phyloP scores from a whole-genome alignment of 2,329 filamentous ascomycete genomes.

The Teratosphaeriaceae sp. region DNA sequence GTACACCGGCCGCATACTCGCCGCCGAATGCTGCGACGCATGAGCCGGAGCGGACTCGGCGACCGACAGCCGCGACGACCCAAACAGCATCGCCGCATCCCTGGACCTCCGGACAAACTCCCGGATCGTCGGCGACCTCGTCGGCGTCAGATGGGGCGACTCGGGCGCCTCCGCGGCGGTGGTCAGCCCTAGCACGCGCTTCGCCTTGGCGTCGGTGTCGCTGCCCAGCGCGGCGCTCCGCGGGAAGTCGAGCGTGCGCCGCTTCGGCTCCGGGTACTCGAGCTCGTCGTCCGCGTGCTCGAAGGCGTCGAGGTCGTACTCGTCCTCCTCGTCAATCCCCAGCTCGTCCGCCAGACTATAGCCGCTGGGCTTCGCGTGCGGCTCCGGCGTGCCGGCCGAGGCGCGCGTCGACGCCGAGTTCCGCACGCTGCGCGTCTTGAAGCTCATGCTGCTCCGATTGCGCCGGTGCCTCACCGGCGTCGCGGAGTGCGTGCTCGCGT shows the following conservation, averaged over 20 bases:
- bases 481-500: constrained; percentile 57
- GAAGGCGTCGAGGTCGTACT: constrained; percentile 42
- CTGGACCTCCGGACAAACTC: constrained; percentile 4
- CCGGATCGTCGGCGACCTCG: not conserved
- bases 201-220: constrained; percentile 39
- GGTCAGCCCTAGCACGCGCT: constrained; percentile 36
- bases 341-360: constrained; percentile 87
- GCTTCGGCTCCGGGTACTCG: constrained; percentile 33
- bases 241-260: constrained; percentile 33
- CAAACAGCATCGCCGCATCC: constrained; percentile 1
- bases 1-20: constrained; percentile 45
- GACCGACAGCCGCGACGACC: not conserved
- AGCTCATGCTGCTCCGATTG: constrained; percentile 29
- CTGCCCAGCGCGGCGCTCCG: constrained; percentile 30
- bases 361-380: constrained; percentile 58
- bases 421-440: constrained; percentile 15
- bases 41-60: not conserved
- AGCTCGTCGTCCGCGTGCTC: constrained; percentile 63
- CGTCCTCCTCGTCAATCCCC: constrained; percentile 74
- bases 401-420: constrained; percentile 17
- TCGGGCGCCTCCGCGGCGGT: constrained; percentile 6
- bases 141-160: not conserved
- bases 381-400: constrained; percentile 27
- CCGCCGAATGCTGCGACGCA: not conserved
- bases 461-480: constrained; percentile 23